Percentiles rank a stretch among this genome's conserved stretches.
Evolutionary conservation across 2,329 filamentous ascomycete species (phyloP).

Genomic region (Trichoderma lentiforme): DNA sequence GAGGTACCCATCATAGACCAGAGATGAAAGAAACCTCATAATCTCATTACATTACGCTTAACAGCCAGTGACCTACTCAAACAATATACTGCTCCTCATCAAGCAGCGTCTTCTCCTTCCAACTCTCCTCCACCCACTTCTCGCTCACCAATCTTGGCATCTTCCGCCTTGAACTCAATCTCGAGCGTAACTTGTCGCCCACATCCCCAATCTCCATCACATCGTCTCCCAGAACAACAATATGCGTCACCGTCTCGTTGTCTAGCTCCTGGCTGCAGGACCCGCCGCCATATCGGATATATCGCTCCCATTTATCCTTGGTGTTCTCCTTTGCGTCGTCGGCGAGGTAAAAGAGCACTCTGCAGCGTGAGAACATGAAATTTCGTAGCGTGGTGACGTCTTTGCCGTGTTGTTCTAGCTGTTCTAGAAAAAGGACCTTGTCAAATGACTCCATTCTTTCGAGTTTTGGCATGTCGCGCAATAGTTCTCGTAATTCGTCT

Average conservation of each 20-base stretch:
- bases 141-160: conserved; percentile 67
- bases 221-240: conserved; percentile 52
- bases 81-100: conserved; percentile 67
- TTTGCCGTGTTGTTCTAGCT: conserved; percentile 56
- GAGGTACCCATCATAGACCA: background rate
- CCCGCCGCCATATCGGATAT: conserved; percentile 69
- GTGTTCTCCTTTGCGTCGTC: conserved; percentile 32
- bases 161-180: conserved; percentile 42
- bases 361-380: conserved; percentile 50
- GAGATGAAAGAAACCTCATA: background rate
- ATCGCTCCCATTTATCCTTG: conserved; percentile 48
- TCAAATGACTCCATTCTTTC: conserved; percentile 42
- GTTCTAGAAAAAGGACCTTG: conserved; percentile 45
- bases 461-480: conserved; percentile 51
- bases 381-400: conserved; percentile 49
- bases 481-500: conserved; percentile 57
- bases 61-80: background rate
- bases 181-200: conserved; percentile 43
- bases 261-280: conserved; percentile 48
- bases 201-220: conserved; percentile 37
- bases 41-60: background rate
- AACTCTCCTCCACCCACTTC: conserved; percentile 76
- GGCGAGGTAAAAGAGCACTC: conserved; percentile 38
- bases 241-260: conserved; percentile 64
- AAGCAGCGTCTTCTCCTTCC: conserved; percentile 72